Evolutionary conservation across 805 yeast species (phyloP).

Genomic region (Candida patagonica): DNA sequence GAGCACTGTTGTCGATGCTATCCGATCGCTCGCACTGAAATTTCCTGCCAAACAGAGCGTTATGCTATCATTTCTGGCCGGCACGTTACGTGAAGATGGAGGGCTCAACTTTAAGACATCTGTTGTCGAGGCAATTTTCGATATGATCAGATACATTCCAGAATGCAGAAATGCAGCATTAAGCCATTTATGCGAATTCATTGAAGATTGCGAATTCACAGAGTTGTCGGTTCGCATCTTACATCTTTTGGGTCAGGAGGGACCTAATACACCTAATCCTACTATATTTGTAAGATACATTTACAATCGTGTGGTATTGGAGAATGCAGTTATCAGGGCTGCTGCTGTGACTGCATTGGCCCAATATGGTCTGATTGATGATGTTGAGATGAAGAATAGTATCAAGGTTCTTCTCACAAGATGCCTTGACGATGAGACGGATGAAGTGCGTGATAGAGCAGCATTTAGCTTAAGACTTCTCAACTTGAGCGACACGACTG

Average conservation of each 20-base stretch:
- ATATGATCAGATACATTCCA: conserved; percentile 80
- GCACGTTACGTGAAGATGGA: conserved; percentile 84
- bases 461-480: conserved; percentile 71
- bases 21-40: conserved; percentile 81
- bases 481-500: conserved; percentile 27
- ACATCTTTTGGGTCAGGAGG: conserved; percentile 88
- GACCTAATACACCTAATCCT: conserved; percentile 79
- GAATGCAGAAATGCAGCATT: conserved; percentile 73
- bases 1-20: conserved; percentile 89
- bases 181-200: conserved; percentile 87
- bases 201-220: conserved; percentile 96
- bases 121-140: conserved; percentile 87
- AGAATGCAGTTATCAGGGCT: conserved; percentile 89
- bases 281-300: conserved; percentile 90
- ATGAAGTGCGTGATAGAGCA: conserved; percentile 97
- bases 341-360: conserved; percentile 91
- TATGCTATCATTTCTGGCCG: conserved; percentile 73
- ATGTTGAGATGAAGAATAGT: conserved; percentile 54
- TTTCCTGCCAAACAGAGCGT: conserved; percentile 86
- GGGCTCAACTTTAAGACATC: conserved; percentile 76
- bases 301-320: conserved; percentile 92
- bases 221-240: conserved; percentile 88
- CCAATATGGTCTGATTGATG: conserved; percentile 73
- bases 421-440: conserved; percentile 82
- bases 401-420: conserved; percentile 69